Conservation (phyloP, 495 filamentous ascomycete species). For the Cercophora samala region DNA sequence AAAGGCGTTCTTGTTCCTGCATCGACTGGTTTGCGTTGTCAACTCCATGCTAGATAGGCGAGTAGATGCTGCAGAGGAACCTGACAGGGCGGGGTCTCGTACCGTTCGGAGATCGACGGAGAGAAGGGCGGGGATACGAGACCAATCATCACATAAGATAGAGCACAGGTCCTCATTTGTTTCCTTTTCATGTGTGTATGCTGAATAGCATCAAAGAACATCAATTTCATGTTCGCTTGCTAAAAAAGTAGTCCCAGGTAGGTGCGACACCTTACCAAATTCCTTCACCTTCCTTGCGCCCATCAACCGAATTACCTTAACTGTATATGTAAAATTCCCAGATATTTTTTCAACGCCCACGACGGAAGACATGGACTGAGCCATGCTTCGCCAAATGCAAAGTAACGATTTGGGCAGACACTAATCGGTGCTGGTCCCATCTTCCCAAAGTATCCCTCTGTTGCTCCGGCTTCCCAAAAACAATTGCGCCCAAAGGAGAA, state of each 20-base stretch:
- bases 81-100: neutral
- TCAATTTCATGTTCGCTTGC: neutral
- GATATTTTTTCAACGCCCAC: conserved; percentile 13
- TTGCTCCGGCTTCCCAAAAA: neutral
- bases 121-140: neutral
- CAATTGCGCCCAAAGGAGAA: neutral
- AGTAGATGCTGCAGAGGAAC: neutral
- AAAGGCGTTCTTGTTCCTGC: neutral
- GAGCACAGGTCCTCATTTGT: neutral
- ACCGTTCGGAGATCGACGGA: neutral
- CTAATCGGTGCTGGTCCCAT: neutral
- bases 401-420: neutral
- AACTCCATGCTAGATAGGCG: neutral
- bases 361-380: conserved; percentile 7
- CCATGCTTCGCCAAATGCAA: conserved; percentile 14
- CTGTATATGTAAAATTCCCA: neutral
- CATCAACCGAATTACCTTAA: conserved; percentile 6
- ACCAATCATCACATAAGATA: neutral
- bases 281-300: neutral
- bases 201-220: neutral
- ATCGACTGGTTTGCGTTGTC: neutral
- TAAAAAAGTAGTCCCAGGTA: neutral
- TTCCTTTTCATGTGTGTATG: neutral
- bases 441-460: conserved; percentile 4
- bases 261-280: neutral